Percentiles rank a stretch among this genome's conserved stretches.
phyloP scores from a whole-genome alignment of 1,139 yeast genomes.

The Sugiyamaella paludigena region DNA sequence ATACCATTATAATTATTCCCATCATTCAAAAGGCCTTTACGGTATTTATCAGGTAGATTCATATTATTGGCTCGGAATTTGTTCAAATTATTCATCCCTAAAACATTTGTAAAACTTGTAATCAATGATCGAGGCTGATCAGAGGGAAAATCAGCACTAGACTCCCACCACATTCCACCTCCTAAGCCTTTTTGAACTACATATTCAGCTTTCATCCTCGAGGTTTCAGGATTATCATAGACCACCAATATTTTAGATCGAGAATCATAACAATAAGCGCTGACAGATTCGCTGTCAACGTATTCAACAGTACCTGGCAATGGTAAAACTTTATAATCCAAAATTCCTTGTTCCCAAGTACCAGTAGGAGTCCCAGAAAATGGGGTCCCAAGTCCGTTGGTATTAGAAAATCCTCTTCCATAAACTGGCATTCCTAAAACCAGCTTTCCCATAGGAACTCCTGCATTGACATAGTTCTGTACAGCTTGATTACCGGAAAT shows the following conservation, averaged over 20 bases:
- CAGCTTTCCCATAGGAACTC: constrained; percentile 53
- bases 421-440: constrained; percentile 86
- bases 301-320: constrained; percentile 43
- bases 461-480: constrained; percentile 42
- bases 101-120: constrained; percentile 26
- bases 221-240: constrained; percentile 64
- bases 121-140: constrained; percentile 30
- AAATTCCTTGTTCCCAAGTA: constrained; percentile 48
- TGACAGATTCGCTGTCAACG: constrained; percentile 53
- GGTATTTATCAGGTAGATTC: constrained; percentile 6
- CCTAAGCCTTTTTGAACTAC: constrained; percentile 51
- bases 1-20: too few species aligned
- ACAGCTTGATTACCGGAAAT: constrained; percentile 54
- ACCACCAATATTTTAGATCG: constrained; percentile 46
- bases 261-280: constrained; percentile 57
- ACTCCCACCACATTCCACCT: constrained; percentile 97
- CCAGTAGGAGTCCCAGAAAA: constrained; percentile 52
- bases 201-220: constrained; percentile 58
- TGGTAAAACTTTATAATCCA: constrained; percentile 56
- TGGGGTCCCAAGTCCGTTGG: constrained; percentile 42
- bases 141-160: constrained; percentile 60
- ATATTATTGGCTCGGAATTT: constrained; percentile 4
- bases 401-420: constrained; percentile 67
- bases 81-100: constrained; percentile 19
- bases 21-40: neutral